Base-by-base conservation (phyloP, 2,329 filamentous ascomycete species). In the Botrytis galanthina region DNA sequence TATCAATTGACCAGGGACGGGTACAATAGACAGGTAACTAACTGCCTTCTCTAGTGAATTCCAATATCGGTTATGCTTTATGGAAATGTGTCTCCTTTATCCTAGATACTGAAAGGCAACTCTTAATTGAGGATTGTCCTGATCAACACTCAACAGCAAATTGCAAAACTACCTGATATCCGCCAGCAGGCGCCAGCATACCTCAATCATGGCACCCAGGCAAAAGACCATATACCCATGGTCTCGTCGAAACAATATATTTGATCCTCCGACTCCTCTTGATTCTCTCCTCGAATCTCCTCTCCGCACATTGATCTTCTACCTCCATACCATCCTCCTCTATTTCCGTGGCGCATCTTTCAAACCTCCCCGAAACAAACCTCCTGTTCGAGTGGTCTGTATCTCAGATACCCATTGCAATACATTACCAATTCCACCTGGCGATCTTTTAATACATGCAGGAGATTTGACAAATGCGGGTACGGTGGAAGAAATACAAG, bases 401-500 rank as follows among this genome's bases (percentile, higher is more conserved):
- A 89, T 98, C 76, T 95, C 94, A 16, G 95, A 98, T 83, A 98
- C 95, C 0, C 95, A 98, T 83, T 89, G 89, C 74, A 85, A 87
- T 60, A 86, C 86, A 16, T 84, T 89, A 12, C 78, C 85, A n/a
- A 85, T 97, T 0, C 94, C 94, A 0, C 83, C 87, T 16, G 95
- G 94, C 73, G 94, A 98, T 81, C 85, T 98, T 35, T 88, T 98
- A 67, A 92, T 98, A 78, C 95, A 98, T 80, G 93, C 94, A 3
- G 95, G 95, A 54, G 95, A 98, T 83, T 85, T 97, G 79, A 92
- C 91, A 71, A 90, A 93, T 77, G 84, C 85, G 35, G 95, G 95
- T 57, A 92, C 89, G 14, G 87, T 89, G 0, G 84, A 85, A 20
- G 91, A 94, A 75, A 90, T 98, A 73, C 94, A 97, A 83, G 85